Evolutionary conservation across 2,329 filamentous ascomycete genomes (phyloP).

Genomic region (Verticillium dahliae): DNA sequence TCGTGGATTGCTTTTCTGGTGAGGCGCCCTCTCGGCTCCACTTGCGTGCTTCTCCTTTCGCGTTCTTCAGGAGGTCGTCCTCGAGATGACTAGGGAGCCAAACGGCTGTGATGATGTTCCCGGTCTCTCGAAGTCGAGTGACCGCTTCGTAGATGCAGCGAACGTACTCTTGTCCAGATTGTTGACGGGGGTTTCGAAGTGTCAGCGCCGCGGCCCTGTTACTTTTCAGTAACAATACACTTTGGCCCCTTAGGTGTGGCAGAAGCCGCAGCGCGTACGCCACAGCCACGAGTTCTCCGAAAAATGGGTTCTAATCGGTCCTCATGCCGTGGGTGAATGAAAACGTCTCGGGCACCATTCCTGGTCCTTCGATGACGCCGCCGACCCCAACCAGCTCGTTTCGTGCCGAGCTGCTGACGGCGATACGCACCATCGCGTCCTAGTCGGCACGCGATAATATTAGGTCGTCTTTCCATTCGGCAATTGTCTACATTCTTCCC

Average conservation of each 20-base stretch:
- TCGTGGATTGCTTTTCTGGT: neutral
- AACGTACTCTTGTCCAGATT: constrained; percentile 9
- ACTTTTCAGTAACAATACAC: constrained; percentile 6
- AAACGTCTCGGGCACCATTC: constrained; percentile 6
- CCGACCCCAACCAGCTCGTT: constrained; percentile 11
- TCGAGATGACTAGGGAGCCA: neutral
- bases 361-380: constrained; percentile 5
- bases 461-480: neutral
- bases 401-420: constrained; percentile 2
- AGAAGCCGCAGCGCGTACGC: constrained; percentile 9
- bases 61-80: neutral
- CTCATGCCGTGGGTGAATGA: constrained; percentile 11
- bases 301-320: constrained; percentile 13
- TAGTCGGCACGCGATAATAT: no score
- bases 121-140: neutral
- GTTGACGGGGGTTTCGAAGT: constrained; percentile 5
- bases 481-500: constrained; percentile 5
- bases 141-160: constrained; percentile 11
- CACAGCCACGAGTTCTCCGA: constrained; percentile 6
- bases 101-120: neutral
- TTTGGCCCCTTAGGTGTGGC: constrained; percentile 3
- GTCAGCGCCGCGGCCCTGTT: constrained; percentile 12
- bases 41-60: neutral
- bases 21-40: neutral
- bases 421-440: neutral